Evolutionary conservation across 2,329 filamentous ascomycete species (phyloP).

Genomic region (Aspergillus arachidicola): DNA sequence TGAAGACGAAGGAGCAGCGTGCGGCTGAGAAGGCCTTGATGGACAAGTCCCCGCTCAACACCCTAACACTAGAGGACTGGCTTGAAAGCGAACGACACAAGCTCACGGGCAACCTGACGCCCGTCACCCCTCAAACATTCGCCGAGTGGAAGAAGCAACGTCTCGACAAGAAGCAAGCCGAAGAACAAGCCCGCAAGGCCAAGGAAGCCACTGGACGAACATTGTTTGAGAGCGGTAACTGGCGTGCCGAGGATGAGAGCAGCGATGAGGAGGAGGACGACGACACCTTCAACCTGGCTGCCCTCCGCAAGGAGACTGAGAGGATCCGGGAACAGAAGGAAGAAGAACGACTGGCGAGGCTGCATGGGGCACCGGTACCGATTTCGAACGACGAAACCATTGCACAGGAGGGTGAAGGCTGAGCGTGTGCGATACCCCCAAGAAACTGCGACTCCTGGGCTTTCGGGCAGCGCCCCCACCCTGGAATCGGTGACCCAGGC

Average conservation of each 20-base stretch:
- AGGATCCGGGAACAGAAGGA: conserved; percentile 73
- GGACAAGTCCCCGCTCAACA: conserved; percentile 94
- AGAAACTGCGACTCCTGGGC: conserved; percentile 31
- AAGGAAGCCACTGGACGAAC: conserved; percentile 96
- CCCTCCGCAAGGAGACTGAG: conserved; percentile 82
- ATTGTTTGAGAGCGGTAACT: conserved; percentile 95
- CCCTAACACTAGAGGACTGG: conserved; percentile 95
- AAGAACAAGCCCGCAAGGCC: conserved; percentile 83
- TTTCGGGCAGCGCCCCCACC: conserved; percentile 27
- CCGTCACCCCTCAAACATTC: conserved; percentile 89
- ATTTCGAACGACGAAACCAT: conserved; percentile 20
- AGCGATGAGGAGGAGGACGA: conserved; percentile 64
- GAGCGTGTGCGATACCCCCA: conserved; percentile 23
- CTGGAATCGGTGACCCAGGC: conserved; percentile 24
- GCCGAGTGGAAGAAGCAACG: conserved; percentile 97
- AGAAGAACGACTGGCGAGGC: conserved; percentile 63
- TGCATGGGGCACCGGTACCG: conserved; percentile 33
- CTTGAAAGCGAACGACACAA: conserved; percentile 95
- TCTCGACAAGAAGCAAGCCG: conserved; percentile 91
- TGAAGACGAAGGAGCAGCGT: conserved; percentile 97
- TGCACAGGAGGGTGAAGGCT: conserved; percentile 30
- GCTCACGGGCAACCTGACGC: conserved; percentile 85
- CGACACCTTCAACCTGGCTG: conserved; percentile 75
- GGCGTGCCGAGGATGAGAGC: conserved; percentile 69
- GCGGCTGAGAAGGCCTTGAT: conserved; percentile 92